Evolutionary conservation across 2,329 filamentous ascomycete species (phyloP), one percentile per base, ranked within the genome.

Genomic region (Fusarium humuli): DNA sequence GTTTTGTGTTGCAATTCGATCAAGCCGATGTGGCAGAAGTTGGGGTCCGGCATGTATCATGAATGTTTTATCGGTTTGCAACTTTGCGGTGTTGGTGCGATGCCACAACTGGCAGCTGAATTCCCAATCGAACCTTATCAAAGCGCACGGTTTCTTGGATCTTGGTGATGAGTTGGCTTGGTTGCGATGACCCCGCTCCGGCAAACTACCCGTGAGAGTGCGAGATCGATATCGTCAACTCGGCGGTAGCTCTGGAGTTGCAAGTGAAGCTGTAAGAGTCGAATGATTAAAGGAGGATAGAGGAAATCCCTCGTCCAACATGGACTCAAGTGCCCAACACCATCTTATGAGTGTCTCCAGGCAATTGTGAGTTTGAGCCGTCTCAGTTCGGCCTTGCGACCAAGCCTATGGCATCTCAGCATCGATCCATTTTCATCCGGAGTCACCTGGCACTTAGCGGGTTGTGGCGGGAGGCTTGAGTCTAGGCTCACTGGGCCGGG

Each of bases 391-490:
- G 65, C 62, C 44, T 65, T 63, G 58, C 62, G 61, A 59, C 52
- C 52, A 65, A 63, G 60, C 68, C 71, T 67, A 67, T 63, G 48
- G 60, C 53, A 50, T 52, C 63, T 58, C 58, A 34, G 63, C 49
- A 47, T 58, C 65, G 52, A 18, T 58, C 57, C 46, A 47, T 60
- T 50, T 57, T 52, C 52, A 48, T 45, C 58, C 62, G 58, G 62
- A 71, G 69, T 65, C 62, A 73, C 59, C 56, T 69, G 62, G 57
- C 30, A 67, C 46, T 53, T 65, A 65, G 72, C 62, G 70, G 67
- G 46, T 37, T 60, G 73, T 75, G 73, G 73, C 73, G 72, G 70
- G 61, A 72, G 73, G 72, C 72, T 75, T 73, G 66, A 69, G 73
- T 75, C 73, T 73, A 69, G 73, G 70, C 73, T 73, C 60, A 45